Evolutionary conservation across 192 early-diverging fungal species (phyloP), one percentile per base, ranked within the genome.

Genomic region (Lunasporangiospora selenospora): DNA sequence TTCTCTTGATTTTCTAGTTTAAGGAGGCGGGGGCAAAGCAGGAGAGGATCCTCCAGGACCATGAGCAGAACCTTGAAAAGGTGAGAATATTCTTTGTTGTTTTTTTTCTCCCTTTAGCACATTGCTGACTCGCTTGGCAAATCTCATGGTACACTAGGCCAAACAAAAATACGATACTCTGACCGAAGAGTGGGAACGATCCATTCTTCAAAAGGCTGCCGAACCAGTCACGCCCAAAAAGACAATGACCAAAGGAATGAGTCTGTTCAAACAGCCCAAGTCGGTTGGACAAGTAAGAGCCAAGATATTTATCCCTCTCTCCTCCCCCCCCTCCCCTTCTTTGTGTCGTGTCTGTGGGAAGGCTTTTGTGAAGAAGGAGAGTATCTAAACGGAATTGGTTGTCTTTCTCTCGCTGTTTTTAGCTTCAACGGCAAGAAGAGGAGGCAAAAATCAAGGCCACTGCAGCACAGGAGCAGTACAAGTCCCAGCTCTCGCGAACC

Each of bases 111-210:
- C 52, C 31, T 23, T 38, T 48, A n/a, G n/a, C n/a, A n/a, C n/a
- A n/a, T n/a, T n/a, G n/a, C n/a, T n/a, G n/a, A n/a, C n/a, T n/a
- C n/a, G n/a, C n/a, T n/a, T n/a, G n/a, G n/a, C n/a, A n/a, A n/a
- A n/a, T n/a, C n/a, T n/a, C n/a, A n/a, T n/a, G n/a, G n/a, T n/a
- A n/a, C n/a, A n/a, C n/a, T n/a, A 86, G 87, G 81, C 90, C 32
- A 89, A 90, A 36, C 76, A 70, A 60, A 91, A 92, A 53, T 97
- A 95, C 63, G 94, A 97, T 52, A 24, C 70, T 6, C 70, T 85
- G 21, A 92, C 89, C 30, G 88, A 91, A 52, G 94, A 95, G 31
- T 95, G 93, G 94, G 94, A 98, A 61, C 84, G 83, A 18, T 70
- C 91, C 15, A 78, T 90, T 32, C 64, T 93, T 9, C 76, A 76